phyloP scores from a whole-genome alignment of 108 stramenopile species.

The Seminavis robusta region DNA sequence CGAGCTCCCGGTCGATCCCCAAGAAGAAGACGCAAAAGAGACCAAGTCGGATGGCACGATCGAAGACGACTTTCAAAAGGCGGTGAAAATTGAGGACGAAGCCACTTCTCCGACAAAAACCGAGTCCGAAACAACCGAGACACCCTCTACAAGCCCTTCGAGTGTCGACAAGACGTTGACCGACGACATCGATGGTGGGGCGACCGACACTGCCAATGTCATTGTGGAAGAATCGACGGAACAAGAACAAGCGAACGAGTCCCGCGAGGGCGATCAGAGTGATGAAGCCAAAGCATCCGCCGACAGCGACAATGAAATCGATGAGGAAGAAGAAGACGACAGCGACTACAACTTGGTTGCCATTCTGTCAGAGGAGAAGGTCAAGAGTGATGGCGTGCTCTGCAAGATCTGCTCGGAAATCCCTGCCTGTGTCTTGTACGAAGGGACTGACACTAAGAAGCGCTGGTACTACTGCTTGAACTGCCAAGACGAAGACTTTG shows the following conservation, averaged over 20 bases:
- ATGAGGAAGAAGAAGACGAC: conserved; percentile 23
- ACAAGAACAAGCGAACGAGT: neutral
- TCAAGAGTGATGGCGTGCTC: conserved; percentile 15
- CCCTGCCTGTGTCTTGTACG: conserved; percentile 37
- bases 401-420: conserved; percentile 21
- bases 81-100: neutral
- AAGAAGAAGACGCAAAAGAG: conserved; percentile 11
- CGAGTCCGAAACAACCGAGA: neutral
- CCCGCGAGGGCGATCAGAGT: conserved; percentile 8
- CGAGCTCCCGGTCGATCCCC: conserved; percentile 19
- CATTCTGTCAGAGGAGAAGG: conserved; percentile 33
- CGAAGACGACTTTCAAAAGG: conserved; percentile 17
- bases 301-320: conserved; percentile 13
- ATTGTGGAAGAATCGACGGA: conserved; percentile 17
- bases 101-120: neutral
- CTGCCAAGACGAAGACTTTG: conserved; percentile 56
- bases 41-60: neutral
- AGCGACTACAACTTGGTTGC: conserved; percentile 37
- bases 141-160: neutral
- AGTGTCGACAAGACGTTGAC: conserved; percentile 1
- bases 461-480: conserved; percentile 52
- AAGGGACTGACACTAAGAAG: conserved; percentile 12
- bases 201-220: neutral
- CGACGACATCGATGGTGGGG: neutral
- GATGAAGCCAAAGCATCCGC: conserved; percentile 2